Base-by-base conservation (phyloP, 2,329 filamentous ascomycete species). In the Lasiodiplodia sp. region DNA sequence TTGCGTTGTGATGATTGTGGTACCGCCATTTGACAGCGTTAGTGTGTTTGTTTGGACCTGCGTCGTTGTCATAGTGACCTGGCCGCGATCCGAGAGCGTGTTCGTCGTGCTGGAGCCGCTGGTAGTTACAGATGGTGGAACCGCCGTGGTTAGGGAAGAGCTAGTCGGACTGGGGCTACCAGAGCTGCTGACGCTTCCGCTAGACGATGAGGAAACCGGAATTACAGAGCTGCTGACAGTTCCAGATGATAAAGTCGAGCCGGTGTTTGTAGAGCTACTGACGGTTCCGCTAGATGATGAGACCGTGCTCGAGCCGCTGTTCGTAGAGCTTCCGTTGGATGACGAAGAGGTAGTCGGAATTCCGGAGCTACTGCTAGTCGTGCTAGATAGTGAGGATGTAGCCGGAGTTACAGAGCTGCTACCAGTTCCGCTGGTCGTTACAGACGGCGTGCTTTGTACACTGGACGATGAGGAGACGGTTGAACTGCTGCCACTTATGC, bases 41-140 rank as follows among this genome's bases (percentile, higher is more conserved):
- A 38, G 6, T 4, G 65, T 67, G 6, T 23, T 52, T 6, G 65
- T 67, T 6, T 60, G 2, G 2, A 37, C 37, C 25, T 67, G 65
- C 14, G 55, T 67, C 21, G 55, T 60, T 2, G 65, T 67, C 16
- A 67, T 28, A 4, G 64, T 67, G 23, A 56, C 37, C n/a, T 25
- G 10, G 16, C 21, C 60, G 1, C 40, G 25, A 49, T 21, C 16
- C 1, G 60, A 28, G 18, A n/a, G 12, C 28, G 28, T 31, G 60
- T n/a, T 52, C 23, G 47, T 47, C 18, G 44, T 47, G 44, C 44
- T 47, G n/a, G 44, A 47, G 3, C 18, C 44, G 18, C 44, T 21
- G 31, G 60, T 38, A 4, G 28, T 37, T 18, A 37, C 44, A 3
- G 44, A 21, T n/a, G 44, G 44, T n/a, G 44, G 18, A 7, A n/a